Evolutionary conservation across 1,284 basidiomycete genomes (phyloP).

Genomic region (Waitea zeae): DNA sequence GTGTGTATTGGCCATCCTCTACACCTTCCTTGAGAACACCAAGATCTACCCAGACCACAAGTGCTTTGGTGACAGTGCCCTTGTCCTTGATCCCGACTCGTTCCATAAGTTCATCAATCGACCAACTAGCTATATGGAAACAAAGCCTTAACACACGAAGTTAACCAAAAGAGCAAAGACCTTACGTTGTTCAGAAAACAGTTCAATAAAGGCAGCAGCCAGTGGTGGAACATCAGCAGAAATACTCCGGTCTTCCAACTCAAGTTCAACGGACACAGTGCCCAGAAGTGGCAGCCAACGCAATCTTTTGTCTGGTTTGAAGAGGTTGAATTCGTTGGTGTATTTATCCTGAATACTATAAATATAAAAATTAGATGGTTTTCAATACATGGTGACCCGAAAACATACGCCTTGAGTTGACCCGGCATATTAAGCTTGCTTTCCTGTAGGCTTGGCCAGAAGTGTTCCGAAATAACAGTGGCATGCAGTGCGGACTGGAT

Average conservation of each 20-base stretch:
- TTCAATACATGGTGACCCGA: neutral
- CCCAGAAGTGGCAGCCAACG: slow-evolving; percentile 80
- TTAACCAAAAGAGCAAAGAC: neutral
- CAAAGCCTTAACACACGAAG: neutral
- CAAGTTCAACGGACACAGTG: slow-evolving; percentile 59
- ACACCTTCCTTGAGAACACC: slow-evolving; percentile 62
- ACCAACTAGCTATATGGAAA: slow-evolving; percentile 46
- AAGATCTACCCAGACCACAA: slow-evolving; percentile 70
- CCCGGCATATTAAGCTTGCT: slow-evolving; percentile 67
- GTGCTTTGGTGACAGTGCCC: slow-evolving; percentile 46
- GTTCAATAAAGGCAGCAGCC: slow-evolving; percentile 78
- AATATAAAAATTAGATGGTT: slow-evolving; percentile 3
- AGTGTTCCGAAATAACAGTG: slow-evolving; percentile 80
- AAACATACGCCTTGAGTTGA: slow-evolving; percentile 55
- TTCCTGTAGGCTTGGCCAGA: slow-evolving; percentile 77
- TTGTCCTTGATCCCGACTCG: slow-evolving; percentile 49
- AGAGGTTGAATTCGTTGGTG: slow-evolving; percentile 53
- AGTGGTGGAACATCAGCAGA: slow-evolving; percentile 69
- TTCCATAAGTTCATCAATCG: slow-evolving; percentile 42
- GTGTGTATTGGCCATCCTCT: slow-evolving; percentile 33
- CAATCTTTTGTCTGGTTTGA: slow-evolving; percentile 84
- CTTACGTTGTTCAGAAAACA: slow-evolving; percentile 59
- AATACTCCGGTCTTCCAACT: slow-evolving; percentile 64
- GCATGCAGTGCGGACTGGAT: slow-evolving; percentile 61
- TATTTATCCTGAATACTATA: slow-evolving; percentile 60